Evolutionary conservation across 208 protist genomes (phyloP).

Genomic region (Strigomonas culicis): DNA sequence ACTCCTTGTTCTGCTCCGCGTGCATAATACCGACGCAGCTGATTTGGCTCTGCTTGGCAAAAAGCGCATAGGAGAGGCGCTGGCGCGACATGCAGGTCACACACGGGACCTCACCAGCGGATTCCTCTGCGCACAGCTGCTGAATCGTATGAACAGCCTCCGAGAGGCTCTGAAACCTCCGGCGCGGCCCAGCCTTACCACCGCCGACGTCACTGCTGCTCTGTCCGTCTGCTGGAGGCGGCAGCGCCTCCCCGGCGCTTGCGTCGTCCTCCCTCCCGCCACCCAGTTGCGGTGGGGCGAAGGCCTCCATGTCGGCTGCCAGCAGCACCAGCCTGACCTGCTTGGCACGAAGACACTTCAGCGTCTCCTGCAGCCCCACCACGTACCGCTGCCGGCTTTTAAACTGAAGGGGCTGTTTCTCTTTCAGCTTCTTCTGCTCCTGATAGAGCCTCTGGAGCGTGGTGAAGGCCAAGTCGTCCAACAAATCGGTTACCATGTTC

Average conservation of each 20-base stretch:
- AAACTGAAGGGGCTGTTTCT: constrained; percentile 58
- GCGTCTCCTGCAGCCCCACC: constrained; percentile 55
- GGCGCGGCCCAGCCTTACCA: not conserved
- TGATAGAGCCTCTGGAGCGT: constrained; percentile 51
- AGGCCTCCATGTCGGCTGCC: constrained; percentile 50
- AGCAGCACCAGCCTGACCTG: constrained; percentile 52
- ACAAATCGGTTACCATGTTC: constrained; percentile 48
- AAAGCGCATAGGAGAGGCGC: constrained; percentile 60
- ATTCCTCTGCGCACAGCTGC: constrained; percentile 15
- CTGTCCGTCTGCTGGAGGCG: too few species aligned
- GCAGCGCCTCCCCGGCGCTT: not conserved
- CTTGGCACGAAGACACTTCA: constrained; percentile 42
- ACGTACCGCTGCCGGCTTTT: constrained; percentile 55
- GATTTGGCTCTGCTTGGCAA: constrained; percentile 52
- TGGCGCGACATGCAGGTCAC: constrained; percentile 60
- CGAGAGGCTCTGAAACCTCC: not conserved
- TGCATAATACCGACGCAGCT: constrained; percentile 41
- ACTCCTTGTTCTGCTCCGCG: constrained; percentile 19
- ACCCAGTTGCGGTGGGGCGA: not conserved
- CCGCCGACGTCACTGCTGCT: too few species aligned
- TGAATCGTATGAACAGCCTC: constrained; percentile 14
- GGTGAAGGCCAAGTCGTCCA: constrained; percentile 69
- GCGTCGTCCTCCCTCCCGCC: not conserved
- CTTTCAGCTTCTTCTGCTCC: constrained; percentile 43
- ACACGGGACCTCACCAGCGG: constrained; percentile 15